Evolutionary conservation across 2,329 filamentous ascomycete genomes (phyloP).

Genomic region (Microcera coccophila): DNA sequence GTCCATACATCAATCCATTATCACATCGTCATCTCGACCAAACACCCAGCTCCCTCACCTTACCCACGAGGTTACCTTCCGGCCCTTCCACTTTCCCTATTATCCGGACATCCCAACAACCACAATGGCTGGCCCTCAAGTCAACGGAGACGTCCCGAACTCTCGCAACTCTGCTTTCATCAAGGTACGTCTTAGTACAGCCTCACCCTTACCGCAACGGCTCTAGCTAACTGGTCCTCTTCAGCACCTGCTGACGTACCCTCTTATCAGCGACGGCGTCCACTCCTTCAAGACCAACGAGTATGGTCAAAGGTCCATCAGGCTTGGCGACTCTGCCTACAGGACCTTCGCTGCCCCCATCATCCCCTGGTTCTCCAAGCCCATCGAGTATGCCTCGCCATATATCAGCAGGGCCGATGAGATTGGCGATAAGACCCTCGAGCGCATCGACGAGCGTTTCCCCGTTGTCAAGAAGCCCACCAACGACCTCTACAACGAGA

Average conservation of each 20-base stretch:
- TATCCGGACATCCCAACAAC: conserved; percentile 29
- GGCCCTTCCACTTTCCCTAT: conserved; percentile 2
- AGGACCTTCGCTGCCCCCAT: conserved; percentile 72
- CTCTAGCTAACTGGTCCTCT: background rate
- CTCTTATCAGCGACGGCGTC: conserved; percentile 75
- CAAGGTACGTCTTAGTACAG: conserved; percentile 36
- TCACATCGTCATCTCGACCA: background rate
- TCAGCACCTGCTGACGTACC: conserved; percentile 84
- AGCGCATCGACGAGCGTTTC: conserved; percentile 65
- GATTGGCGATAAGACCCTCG: conserved; percentile 68
- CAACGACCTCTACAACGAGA: conserved; percentile 61
- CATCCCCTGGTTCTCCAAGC: conserved; percentile 65
- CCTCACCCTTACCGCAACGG: background rate
- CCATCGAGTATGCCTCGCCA: conserved; percentile 77
- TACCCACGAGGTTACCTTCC: conserved; percentile 1
- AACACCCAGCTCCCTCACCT: conserved; percentile 3
- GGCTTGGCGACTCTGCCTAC: conserved; percentile 71
- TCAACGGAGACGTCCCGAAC: conserved; percentile 49
- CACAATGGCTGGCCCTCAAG: conserved; percentile 40
- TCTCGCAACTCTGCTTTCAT: conserved; percentile 48
- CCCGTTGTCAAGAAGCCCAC: conserved; percentile 74
- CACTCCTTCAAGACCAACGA: conserved; percentile 75
- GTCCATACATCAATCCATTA: background rate
- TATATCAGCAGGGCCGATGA: conserved; percentile 81
- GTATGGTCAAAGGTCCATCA: conserved; percentile 77